phyloP scores from a whole-genome alignment of 495 filamentous ascomycete species.

The Bacidia rubella region DNA sequence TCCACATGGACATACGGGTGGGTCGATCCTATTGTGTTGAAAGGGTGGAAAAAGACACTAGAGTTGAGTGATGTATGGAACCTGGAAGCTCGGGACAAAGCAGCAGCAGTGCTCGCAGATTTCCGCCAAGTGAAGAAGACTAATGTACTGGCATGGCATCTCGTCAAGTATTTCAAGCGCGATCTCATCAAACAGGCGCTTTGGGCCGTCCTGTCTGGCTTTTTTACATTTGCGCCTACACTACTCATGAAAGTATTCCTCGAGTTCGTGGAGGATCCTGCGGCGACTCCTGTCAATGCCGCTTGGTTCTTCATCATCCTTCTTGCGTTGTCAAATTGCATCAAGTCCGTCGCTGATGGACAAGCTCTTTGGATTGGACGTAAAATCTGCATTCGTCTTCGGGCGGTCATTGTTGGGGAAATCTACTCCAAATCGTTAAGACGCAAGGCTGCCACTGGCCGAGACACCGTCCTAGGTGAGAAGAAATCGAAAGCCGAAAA shows the following conservation, averaged over 20 bases:
- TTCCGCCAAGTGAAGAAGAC: slow-evolving; percentile 84
- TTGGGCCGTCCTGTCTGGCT: slow-evolving; percentile 64
- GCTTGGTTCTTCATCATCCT: slow-evolving; percentile 94
- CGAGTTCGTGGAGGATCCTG: slow-evolving; percentile 79
- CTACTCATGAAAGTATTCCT: slow-evolving; percentile 82
- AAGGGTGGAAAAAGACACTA: slow-evolving; percentile 78
- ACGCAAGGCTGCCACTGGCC: slow-evolving; percentile 69
- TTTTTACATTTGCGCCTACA: slow-evolving; percentile 83
- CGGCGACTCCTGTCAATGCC: slow-evolving; percentile 66
- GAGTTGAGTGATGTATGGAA: slow-evolving; percentile 87
- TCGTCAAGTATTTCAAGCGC: slow-evolving; percentile 70
- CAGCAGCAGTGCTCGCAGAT: slow-evolving; percentile 58
- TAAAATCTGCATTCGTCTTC: slow-evolving; percentile 81
- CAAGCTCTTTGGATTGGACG: slow-evolving; percentile 91
- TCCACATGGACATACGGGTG: slow-evolving; percentile 81
- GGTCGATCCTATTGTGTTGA: slow-evolving; percentile 79
- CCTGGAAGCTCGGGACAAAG: slow-evolving; percentile 73
- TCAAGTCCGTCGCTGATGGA: slow-evolving; percentile 65
- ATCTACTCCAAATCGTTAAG: slow-evolving; percentile 96
- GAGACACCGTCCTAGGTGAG: slow-evolving; percentile 51
- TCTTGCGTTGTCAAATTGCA: slow-evolving; percentile 63
- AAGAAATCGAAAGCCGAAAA: slow-evolving; percentile 29
- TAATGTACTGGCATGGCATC: slow-evolving; percentile 61
- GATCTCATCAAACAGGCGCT: slow-evolving; percentile 61
- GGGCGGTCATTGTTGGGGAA: slow-evolving; percentile 92